These are phyloP conservation scores for Rhynchospora breviuscula DNA, from an alignment of 176 grass and related monocot species.

Conservation along the genomic window DNA sequence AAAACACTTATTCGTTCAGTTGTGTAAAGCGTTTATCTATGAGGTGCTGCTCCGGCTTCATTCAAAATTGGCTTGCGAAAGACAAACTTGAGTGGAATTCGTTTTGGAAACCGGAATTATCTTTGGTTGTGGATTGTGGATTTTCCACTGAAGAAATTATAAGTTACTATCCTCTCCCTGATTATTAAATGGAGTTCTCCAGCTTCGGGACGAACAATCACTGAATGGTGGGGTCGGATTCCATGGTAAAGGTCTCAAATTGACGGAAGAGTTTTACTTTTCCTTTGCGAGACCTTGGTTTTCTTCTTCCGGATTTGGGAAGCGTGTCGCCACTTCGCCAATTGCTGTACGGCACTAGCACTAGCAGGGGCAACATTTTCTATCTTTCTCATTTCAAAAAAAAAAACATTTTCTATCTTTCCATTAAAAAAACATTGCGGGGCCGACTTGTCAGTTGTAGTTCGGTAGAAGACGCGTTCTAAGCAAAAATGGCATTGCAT, in stretches of 20 bases:
- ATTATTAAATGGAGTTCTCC: neutral
- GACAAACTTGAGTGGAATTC: neutral
- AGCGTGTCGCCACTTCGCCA: neutral
- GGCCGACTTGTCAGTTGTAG: neutral
- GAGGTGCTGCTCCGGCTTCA: neutral
- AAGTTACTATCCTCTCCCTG: neutral
- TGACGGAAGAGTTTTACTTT: neutral
- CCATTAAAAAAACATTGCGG: neutral
- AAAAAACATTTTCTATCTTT: neutral
- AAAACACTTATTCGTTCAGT: neutral
- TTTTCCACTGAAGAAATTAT: neutral
- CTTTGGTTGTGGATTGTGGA: neutral
- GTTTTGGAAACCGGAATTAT: neutral
- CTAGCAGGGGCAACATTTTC: neutral
- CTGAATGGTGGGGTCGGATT: neutral
- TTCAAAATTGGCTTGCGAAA: neutral
- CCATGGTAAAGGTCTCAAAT: neutral
- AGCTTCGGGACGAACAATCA: neutral
- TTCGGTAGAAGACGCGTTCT: neutral
- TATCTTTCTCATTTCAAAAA: no score
- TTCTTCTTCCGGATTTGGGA: neutral
- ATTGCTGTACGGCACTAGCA: neutral
- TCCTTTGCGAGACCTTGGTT: neutral
- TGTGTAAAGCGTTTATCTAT: neutral
- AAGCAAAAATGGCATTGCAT: neutral